These are phyloP conservation scores for Arxiozyma slooffiae DNA, from an alignment of 1,139 yeast species.

Conservation along the genomic window DNA sequence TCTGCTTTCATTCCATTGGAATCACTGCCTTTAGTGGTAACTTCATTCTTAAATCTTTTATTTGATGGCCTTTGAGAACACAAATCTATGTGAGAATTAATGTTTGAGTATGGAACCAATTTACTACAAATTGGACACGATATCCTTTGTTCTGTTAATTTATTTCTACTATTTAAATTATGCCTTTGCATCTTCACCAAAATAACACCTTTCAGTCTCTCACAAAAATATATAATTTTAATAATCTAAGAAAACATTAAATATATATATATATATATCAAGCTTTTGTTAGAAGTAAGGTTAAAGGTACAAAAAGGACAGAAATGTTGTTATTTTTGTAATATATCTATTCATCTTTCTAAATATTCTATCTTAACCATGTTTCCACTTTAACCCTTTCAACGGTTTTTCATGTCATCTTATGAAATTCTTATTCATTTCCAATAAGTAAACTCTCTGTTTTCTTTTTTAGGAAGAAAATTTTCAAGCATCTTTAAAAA, in stretches of 20 bases:
- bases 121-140: constrained; percentile 27
- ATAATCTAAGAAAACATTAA: no score
- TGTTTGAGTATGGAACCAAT: constrained; percentile 19
- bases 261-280: no score
- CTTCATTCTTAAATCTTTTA: neutral
- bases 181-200: neutral
- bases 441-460: neutral
- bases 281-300: neutral
- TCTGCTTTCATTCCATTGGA: no score
- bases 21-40: neutral
- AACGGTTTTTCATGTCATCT: no score
- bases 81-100: constrained; percentile 25
- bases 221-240: no score
- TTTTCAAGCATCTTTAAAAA: neutral
- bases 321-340: neutral
- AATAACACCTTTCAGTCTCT: neutral
- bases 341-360: neutral
- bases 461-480: neutral
- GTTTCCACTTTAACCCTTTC: no score
- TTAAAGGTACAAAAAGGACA: neutral
- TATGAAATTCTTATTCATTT: no score
- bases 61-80: constrained; percentile 14
- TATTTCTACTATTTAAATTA: neutral
- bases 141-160: constrained; percentile 17
- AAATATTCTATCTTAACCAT: no score